A percentile compares a stretch with the other conserved stretches of the same genome.
Evolutionary conservation across 352 stramenopile species (phyloP).

Genomic region (Thraustochytrium sp.): DNA sequence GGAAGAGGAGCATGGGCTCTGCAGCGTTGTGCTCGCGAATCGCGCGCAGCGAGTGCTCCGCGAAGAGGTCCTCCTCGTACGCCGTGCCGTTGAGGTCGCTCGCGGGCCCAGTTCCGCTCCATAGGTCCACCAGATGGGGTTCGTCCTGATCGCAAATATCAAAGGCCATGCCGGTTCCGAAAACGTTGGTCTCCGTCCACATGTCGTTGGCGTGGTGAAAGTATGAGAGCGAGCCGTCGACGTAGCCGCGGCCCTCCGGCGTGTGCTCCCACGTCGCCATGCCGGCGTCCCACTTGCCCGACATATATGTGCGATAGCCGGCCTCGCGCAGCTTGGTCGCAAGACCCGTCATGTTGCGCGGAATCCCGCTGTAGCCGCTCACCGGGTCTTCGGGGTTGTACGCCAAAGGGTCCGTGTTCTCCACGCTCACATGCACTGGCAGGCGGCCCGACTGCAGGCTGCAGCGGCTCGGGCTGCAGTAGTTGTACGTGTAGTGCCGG

Average conservation of each 20-base stretch:
- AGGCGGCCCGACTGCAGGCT: too few species aligned
- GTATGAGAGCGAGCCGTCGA: neutral
- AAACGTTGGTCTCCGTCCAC: neutral
- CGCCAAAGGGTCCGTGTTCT: neutral
- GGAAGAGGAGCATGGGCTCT: neutral
- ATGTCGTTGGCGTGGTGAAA: neutral
- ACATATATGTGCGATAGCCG: too few species aligned
- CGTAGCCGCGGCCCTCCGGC: neutral
- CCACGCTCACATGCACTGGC: too few species aligned
- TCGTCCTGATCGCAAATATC: neutral
- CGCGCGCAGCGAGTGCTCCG: neutral
- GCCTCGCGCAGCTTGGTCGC: neutral
- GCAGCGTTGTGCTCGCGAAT: neutral
- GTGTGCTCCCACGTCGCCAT: neutral
- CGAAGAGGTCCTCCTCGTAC: neutral
- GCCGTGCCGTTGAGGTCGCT: neutral
- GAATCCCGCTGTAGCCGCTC: neutral
- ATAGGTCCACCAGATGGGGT: neutral
- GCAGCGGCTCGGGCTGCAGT: too few species aligned
- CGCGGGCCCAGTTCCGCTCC: neutral
- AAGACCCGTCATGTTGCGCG: too few species aligned
- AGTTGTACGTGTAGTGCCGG: too few species aligned
- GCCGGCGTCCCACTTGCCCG: too few species aligned
- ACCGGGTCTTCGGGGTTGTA: neutral
- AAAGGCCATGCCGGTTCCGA: neutral